phyloP scores from a whole-genome alignment of 345 rosid species.

The Psidium guajava region DNA sequence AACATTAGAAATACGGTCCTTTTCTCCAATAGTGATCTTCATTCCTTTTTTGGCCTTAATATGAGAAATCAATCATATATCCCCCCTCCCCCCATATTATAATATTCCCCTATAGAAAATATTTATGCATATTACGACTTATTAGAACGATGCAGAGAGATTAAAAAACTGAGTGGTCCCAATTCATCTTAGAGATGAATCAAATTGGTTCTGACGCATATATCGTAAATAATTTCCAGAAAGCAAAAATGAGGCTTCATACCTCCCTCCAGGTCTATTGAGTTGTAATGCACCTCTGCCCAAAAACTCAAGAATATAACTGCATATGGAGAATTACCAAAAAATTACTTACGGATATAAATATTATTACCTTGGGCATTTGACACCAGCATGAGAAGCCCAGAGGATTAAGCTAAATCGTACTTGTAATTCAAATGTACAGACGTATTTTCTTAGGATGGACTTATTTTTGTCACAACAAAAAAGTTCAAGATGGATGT shows the following conservation, averaged over 20 bases:
- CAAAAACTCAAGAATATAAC: conserved; percentile 49
- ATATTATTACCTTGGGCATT: not conserved
- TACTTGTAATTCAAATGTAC: not conserved
- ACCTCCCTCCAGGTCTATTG: conserved; percentile 41
- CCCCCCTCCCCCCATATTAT: not conserved
- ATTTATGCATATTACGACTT: not conserved
- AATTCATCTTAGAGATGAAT: not conserved
- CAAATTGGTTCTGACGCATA: not conserved
- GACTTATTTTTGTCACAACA: not conserved
- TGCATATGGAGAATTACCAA: conserved; percentile 11
- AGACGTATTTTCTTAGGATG: not conserved
- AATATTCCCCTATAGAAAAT: not conserved
- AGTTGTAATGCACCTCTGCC: conserved; percentile 65
- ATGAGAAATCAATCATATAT: not conserved
- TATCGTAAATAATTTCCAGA: not conserved
- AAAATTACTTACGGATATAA: not conserved
- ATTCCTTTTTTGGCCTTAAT: not conserved
- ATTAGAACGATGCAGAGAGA: not conserved
- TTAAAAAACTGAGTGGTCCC: not conserved
- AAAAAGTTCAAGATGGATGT: not conserved
- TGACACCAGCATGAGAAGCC: not conserved
- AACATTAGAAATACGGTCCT: not conserved
- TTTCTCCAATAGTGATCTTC: not conserved
- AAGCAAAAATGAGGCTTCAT: not conserved
- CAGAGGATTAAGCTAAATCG: not conserved